Evolutionary conservation across 305 asterid genomes (phyloP).

Genomic region (Rubia tinctorum): DNA sequence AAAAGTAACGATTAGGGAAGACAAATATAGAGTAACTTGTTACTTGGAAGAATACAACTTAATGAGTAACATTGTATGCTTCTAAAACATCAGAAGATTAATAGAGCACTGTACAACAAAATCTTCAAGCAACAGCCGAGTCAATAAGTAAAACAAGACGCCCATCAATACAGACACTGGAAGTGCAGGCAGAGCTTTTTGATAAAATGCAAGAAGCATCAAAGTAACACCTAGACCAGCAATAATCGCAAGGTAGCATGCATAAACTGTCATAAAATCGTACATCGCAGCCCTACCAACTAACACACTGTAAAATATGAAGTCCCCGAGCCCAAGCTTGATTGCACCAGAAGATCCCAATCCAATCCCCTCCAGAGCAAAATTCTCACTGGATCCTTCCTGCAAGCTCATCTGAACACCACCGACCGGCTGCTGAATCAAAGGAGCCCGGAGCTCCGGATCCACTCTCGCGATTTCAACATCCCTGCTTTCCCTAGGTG

Average conservation of each 20-base stretch:
- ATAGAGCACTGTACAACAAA: conserved; percentile 83
- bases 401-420: conserved; percentile 39
- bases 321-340: conserved; percentile 93
- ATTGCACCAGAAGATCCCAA: conserved; percentile 93
- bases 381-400: conserved; percentile 43
- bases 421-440: conserved; percentile 56
- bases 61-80: conserved; percentile 4
- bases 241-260: conserved; percentile 89
- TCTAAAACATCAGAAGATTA: conserved; percentile 85
- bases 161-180: conserved; percentile 86
- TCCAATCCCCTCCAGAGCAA: conserved; percentile 78
- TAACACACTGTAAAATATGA: conserved; percentile 89
- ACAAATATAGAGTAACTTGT: background rate
- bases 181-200: conserved; percentile 97
- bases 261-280: conserved; percentile 93
- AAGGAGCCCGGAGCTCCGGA: conserved; percentile 72
- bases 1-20: background rate
- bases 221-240: conserved; percentile 95
- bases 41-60: background rate
- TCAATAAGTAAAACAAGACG: conserved; percentile 73
- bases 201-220: conserved; percentile 80
- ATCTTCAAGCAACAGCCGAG: conserved; percentile 77
- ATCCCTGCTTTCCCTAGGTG: conserved; percentile 39
- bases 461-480: conserved; percentile 18
- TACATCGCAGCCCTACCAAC: conserved; percentile 98